phyloP scores from a whole-genome alignment of 208 protist genomes.

The Plasmodiophora brassicae region DNA sequence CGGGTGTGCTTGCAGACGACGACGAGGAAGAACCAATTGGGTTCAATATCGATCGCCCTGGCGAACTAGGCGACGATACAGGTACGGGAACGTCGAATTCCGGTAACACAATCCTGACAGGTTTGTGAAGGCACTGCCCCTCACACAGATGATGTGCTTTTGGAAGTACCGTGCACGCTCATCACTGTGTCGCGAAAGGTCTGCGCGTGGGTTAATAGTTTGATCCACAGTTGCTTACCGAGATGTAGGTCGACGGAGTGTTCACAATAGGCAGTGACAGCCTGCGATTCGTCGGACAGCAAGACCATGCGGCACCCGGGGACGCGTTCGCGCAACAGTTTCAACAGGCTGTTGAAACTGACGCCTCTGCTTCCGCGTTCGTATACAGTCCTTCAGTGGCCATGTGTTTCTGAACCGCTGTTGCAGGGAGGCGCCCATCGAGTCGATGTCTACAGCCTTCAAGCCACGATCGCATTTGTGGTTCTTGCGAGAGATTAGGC shows the following conservation, averaged over 20 bases:
- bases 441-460: not conserved
- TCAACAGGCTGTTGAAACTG: too few relatives aligned
- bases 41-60: constrained; percentile 12
- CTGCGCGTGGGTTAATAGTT: too few relatives aligned
- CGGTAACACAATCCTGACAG: too few relatives aligned
- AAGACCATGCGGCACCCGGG: not conserved
- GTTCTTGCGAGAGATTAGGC: not conserved
- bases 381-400: too few relatives aligned
- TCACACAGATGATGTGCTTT: too few relatives aligned
- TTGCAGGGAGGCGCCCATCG: not conserved
- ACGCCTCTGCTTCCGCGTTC: too few relatives aligned
- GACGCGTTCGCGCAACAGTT: not conserved
- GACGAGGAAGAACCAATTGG: not conserved
- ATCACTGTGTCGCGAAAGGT: too few relatives aligned
- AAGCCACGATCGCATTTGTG: constrained; percentile 21
- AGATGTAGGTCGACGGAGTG: constrained; percentile 1
- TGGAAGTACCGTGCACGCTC: too few relatives aligned
- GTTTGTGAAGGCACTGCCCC: too few relatives aligned
- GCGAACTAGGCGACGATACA: not conserved
- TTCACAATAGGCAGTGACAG: not conserved
- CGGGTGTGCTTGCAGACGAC: not conserved
- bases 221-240: too few relatives aligned
- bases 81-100: too few relatives aligned
- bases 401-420: not conserved
- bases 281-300: constrained; percentile 17